A percentile compares a stretch with the other conserved stretches of the same genome.
Conservation (phyloP, 1,284 basidiomycete species). For the Sporisorium exsertum region DNA sequence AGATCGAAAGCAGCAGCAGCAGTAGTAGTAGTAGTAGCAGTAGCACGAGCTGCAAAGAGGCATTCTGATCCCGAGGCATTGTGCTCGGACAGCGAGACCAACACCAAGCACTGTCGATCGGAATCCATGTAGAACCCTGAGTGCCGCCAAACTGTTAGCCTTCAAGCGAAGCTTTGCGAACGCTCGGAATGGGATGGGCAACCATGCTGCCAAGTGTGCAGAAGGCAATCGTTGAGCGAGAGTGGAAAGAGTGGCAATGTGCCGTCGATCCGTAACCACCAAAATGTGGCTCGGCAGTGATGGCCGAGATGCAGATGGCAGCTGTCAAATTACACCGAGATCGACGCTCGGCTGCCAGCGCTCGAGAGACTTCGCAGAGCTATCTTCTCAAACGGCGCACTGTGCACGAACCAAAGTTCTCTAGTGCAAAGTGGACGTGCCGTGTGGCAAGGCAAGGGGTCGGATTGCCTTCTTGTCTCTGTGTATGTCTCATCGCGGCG, state of each 20-base stretch:
- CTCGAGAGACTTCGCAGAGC: too few relatives aligned
- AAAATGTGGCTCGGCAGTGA: constrained; percentile 39
- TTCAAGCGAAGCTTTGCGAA: not conserved
- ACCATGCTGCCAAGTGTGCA: constrained; percentile 7
- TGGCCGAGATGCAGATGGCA: constrained; percentile 47
- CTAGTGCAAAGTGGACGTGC: not conserved
- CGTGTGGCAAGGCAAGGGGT: constrained; percentile 22
- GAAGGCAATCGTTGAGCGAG: not conserved
- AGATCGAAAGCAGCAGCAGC: not conserved
- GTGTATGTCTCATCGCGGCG: not conserved
- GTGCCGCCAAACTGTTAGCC: not conserved
- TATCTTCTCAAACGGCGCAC: too few relatives aligned
- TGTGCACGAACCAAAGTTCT: not conserved
- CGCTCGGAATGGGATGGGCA: not conserved
- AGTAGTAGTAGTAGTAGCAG: too few relatives aligned
- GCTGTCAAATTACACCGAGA: constrained; percentile 45
- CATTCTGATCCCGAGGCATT: constrained; percentile 31
- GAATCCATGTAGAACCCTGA: constrained; percentile 11
- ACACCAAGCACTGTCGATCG: constrained; percentile 4
- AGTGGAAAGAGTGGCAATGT: constrained; percentile 7
- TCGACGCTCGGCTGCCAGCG: not conserved
- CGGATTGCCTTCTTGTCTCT: constrained; percentile 17
- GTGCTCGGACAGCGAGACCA: constrained; percentile 3
- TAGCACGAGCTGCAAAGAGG: constrained; percentile 11
- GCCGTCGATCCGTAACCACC: constrained; percentile 2